Conservation (phyloP, 108 stramenopile genomes). For the Cylindrotheca fusiformis region DNA sequence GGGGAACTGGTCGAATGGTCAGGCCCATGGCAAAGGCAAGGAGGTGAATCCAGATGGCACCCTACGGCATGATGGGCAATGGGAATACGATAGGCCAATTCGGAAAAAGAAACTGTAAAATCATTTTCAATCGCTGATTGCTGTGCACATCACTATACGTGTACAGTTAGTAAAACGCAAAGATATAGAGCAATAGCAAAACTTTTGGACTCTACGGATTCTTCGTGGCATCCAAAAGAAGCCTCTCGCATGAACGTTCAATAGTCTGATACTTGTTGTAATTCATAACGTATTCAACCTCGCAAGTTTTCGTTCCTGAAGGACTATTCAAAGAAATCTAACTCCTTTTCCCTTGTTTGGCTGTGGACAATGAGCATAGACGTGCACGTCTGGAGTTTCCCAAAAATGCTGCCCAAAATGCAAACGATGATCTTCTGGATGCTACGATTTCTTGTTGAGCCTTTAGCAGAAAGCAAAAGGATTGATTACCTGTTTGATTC, state of each 20-base stretch:
- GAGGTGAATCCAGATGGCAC: slow-evolving; percentile 13
- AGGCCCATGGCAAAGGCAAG: slow-evolving; percentile 26
- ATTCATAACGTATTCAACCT: too few relatives aligned
- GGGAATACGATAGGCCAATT: slow-evolving; percentile 17
- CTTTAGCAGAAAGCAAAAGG: slow-evolving; percentile 52
- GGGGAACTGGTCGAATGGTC: slow-evolving; percentile 39
- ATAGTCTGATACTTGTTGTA: too few relatives aligned
- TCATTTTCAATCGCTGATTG: background rate
- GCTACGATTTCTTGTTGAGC: slow-evolving; percentile 43
- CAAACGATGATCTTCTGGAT: slow-evolving; percentile 33
- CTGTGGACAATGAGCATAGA: slow-evolving; percentile 33
- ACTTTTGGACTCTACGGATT: too few relatives aligned
- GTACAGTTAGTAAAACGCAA: too few relatives aligned
- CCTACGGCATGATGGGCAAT: slow-evolving; percentile 28
- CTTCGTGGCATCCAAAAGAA: too few relatives aligned
- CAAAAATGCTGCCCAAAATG: slow-evolving; percentile 43
- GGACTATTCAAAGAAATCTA: too few relatives aligned
- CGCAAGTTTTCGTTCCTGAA: too few relatives aligned
- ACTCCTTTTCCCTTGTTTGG: too few relatives aligned
- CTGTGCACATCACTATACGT: too few relatives aligned
- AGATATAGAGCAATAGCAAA: too few relatives aligned
- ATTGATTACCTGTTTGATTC: slow-evolving; percentile 36
- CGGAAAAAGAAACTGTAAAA: background rate
- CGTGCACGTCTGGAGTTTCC: slow-evolving; percentile 35
- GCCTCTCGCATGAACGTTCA: too few relatives aligned